Conservation (phyloP, 192 early-diverging fungal genomes). For the Neocallimastix lanati region DNA sequence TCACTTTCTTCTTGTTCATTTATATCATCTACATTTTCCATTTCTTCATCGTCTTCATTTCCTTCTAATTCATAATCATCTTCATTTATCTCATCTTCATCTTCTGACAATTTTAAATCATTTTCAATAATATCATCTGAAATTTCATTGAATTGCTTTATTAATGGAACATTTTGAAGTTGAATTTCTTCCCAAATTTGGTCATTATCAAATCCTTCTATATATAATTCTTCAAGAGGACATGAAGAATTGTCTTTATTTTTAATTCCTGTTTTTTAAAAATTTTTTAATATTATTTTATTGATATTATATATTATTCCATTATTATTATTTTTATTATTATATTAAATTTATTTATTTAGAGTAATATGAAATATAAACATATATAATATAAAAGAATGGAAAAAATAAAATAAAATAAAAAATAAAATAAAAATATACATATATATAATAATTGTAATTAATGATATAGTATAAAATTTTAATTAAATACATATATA, state of each 20-base stretch:
- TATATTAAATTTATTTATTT: no score
- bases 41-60: conserved; percentile 13
- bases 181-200: conserved; percentile 87
- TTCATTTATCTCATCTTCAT: conserved; percentile 18
- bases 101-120: conserved; percentile 9
- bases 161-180: conserved; percentile 55
- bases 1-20: conserved; percentile 1
- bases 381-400: no score
- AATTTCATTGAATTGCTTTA: conserved; percentile 25
- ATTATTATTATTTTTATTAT: no score
- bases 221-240: conserved; percentile 37
- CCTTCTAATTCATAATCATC: conserved; percentile 11
- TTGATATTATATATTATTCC: no score
- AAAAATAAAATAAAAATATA: no score
- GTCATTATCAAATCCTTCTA: conserved; percentile 55
- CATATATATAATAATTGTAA: no score
- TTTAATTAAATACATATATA: no score
- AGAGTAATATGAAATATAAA: no score
- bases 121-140: not conserved
- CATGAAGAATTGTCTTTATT: not conserved
- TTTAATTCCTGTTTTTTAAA: not conserved
- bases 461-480: no score
- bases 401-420: no score
- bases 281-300: no score
- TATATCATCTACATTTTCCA: conserved; percentile 22